Base-by-base conservation (phyloP, 805 yeast genomes). In the Candida vartiovaarae region DNA sequence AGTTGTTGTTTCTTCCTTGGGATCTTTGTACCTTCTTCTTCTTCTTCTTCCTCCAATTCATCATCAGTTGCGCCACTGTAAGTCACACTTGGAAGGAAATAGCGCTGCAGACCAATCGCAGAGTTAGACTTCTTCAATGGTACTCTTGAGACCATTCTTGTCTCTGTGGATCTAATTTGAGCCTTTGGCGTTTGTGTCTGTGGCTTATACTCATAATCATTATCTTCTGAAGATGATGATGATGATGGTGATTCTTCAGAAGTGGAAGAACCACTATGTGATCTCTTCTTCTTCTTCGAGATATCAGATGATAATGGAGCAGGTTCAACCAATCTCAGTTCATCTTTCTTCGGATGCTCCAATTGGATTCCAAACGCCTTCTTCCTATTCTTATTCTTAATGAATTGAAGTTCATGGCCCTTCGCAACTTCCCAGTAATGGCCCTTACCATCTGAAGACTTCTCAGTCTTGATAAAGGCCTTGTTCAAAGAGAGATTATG, bases 401-500 rank as follows among this genome's bases (percentile, higher is more conserved):
- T 71, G 55, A 91, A 91, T 60, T 82, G 84, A 53, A 78, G 76
- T 61, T 90, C 96, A 57, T 72, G 77, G 5, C 95, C 96, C n/a
- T 76, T 69, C 48, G 82, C 85, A 41, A 91, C 84, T 54, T 83
- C 79, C 99, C 99, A 91, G 63, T 83, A 91, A 66, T 90, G 96
- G 23, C 75, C 76, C 61, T 85, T 85, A 6, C 91, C 89, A 65
- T 84, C 95, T 53, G 84, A 83, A 9, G 96, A 90, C 61, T 90
- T 84, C 52, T 86, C 95, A 24, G 93, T 82, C 65, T 91, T 91
- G 39, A 84, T 73, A 60, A 91, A 91, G 0, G 97, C 96, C 60
- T 93, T 93, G 64, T 91, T 93, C 54, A 91, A 72, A 9, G 96
- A 88, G 29, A 91, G 69, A 53, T 93, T 91, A 65, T 91, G 99